phyloP scores from a whole-genome alignment of 2,329 filamentous ascomycete species.

The Cytospora piceicola region DNA sequence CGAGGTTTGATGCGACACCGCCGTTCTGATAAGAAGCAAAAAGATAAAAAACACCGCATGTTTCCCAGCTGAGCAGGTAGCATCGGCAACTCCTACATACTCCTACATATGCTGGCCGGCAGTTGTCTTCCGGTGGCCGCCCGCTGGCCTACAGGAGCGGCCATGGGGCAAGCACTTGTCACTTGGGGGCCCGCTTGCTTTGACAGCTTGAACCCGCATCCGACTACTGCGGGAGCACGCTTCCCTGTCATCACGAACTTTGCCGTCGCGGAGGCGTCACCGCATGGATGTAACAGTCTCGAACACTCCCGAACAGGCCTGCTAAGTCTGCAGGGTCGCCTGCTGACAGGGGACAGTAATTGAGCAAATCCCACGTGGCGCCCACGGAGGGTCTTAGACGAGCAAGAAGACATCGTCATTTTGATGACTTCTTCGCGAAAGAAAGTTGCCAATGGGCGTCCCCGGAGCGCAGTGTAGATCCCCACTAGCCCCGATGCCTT shows the following conservation, averaged over 20 bases:
- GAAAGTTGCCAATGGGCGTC: not conserved
- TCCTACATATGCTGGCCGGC: too few species aligned
- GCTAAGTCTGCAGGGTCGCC: not conserved
- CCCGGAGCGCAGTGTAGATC: not conserved
- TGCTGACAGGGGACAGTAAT: not conserved
- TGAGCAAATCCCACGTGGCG: not conserved
- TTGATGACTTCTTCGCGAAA: not conserved
- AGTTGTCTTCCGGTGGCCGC: too few species aligned
- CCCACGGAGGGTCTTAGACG: not conserved
- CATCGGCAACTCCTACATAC: too few species aligned
- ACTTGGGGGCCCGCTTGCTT: not conserved
- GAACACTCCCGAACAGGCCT: not conserved
- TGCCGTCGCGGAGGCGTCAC: not conserved
- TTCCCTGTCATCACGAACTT: too few species aligned
- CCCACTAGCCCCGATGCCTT: not conserved
- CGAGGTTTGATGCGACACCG: not conserved
- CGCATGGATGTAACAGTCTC: not conserved
- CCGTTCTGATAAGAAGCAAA: not conserved
- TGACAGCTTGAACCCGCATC: not conserved
- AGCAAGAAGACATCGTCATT: not conserved
- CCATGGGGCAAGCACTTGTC: too few species aligned
- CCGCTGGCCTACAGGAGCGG: not conserved
- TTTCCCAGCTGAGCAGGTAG: too few species aligned
- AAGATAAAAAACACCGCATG: too few species aligned
- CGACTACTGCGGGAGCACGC: not conserved